Percentiles rank a stretch among this genome's conserved stretches.
Conservation (phyloP, 148 eudicot genomes). For the Rhododendron griersonianum region DNA sequence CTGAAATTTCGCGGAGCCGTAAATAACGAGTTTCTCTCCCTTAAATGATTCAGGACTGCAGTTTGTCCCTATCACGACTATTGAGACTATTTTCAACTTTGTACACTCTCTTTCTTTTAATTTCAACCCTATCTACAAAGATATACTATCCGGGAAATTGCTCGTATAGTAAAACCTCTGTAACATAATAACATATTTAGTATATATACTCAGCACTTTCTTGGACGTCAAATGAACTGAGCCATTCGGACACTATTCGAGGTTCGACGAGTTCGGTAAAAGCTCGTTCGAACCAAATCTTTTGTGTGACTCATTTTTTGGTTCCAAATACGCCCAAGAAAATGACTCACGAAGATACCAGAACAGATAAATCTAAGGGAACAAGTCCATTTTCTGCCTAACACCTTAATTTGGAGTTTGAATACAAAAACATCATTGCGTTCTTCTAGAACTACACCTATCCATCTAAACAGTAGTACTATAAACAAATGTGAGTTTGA, state of each 20-base stretch:
- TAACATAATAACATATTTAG: too few species aligned
- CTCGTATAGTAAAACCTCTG: neutral
- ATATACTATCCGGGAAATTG: neutral
- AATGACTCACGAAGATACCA: too few species aligned
- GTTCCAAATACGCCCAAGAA: too few species aligned
- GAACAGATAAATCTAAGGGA: too few species aligned
- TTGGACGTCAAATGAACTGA: too few species aligned
- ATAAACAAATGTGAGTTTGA: neutral
- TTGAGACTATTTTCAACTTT: neutral
- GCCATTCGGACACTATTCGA: neutral
- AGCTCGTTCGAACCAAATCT: too few species aligned
- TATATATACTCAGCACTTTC: too few species aligned
- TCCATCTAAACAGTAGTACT: neutral
- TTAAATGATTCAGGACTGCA: neutral
- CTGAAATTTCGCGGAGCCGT: fast-evolving
- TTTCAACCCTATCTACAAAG: neutral
- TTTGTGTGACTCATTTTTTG: too few species aligned
- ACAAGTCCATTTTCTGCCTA: too few species aligned
- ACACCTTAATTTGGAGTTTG: neutral
- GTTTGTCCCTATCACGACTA: neutral
- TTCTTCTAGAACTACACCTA: neutral
- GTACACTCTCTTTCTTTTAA: neutral
- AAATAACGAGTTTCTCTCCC: too few species aligned
- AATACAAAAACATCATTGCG: neutral
- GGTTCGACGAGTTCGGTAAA: neutral